Conservation (phyloP, 2,329 filamentous ascomycete genomes). For the Diaporthe nobilis region DNA sequence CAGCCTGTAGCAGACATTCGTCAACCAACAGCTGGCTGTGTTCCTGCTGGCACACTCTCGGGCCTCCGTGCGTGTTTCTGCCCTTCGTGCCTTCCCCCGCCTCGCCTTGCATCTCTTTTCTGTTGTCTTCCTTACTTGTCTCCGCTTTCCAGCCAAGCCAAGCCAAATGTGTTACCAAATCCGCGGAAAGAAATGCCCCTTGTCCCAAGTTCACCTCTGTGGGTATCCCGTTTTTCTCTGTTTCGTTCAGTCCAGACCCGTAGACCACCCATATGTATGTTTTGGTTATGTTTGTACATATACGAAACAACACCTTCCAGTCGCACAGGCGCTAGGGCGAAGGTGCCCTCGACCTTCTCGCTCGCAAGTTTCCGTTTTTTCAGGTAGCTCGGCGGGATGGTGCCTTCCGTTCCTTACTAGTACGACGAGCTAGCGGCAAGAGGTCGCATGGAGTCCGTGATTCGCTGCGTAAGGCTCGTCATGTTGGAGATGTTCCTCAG, state of each 20-base stretch:
- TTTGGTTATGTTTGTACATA: conserved; percentile 32
- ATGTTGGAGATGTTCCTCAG: conserved; percentile 64
- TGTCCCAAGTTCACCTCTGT: conserved; percentile 1
- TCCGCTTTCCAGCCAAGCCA: conserved; percentile 15
- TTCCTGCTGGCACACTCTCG: background rate
- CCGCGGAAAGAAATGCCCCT: background rate
- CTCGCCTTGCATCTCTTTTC: background rate
- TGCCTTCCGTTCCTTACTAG: background rate
- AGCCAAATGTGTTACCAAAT: conserved; percentile 17
- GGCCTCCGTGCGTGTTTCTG: background rate
- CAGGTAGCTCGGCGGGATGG: background rate
- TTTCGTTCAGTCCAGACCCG: conserved; percentile 10
- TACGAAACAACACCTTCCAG: conserved; percentile 3
- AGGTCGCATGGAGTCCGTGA: conserved; percentile 46
- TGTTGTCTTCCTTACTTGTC: background rate
- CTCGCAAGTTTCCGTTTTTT: background rate
- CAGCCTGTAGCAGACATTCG: conserved; percentile 1
- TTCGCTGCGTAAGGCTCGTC: conserved; percentile 53
- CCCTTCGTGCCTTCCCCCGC: background rate
- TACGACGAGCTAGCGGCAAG: conserved; percentile 14
- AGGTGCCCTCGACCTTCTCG: background rate
- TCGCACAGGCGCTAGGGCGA: background rate
- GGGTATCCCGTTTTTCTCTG: conserved; percentile 17
- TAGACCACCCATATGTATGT: conserved; percentile 28
- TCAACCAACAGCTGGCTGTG: background rate